phyloP scores from a whole-genome alignment of 192 early-diverging fungal species.

The Oehlia diaphana region DNA sequence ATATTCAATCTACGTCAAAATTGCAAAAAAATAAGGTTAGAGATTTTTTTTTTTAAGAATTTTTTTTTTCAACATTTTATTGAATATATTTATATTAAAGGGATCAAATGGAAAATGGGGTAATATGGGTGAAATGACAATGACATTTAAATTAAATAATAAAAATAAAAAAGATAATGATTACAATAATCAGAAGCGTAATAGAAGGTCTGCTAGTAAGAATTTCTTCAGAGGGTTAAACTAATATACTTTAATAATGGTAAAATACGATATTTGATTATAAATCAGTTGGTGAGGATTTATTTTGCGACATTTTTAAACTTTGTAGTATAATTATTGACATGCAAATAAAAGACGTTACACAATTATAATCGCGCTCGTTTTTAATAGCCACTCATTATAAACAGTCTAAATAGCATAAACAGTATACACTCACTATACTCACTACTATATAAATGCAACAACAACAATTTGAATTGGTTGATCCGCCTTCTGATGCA shows the following conservation, averaged over 20 bases:
- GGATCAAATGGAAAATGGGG: conserved; percentile 13
- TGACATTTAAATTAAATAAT: conserved; percentile 43
- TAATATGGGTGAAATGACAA: conserved; percentile 47
- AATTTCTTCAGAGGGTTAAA: conserved; percentile 34
- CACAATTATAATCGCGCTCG: too few species aligned
- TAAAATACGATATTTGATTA: too few species aligned
- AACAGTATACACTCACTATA: too few species aligned
- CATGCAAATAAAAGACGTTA: too few species aligned
- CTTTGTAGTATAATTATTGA: too few species aligned
- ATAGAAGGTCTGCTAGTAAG: conserved; percentile 34
- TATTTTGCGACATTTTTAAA: too few species aligned
- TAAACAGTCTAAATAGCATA: too few species aligned
- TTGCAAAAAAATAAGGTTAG: conserved; percentile 20
- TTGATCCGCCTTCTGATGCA: conserved; percentile 81
- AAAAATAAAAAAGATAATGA: conserved; percentile 8
- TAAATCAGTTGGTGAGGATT: too few species aligned
- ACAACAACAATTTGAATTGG: conserved; percentile 58
- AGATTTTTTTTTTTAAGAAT: neutral
- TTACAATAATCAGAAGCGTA: conserved; percentile 5
- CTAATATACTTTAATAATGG: neutral
- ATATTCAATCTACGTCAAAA: neutral
- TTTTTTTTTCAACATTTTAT: neutral
- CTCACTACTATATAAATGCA: neutral
- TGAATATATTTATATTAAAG: neutral
- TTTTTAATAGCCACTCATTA: too few species aligned